Percentiles rank a stretch among this genome's conserved stretches.
Conservation (phyloP, 495 filamentous ascomycete genomes). For the Aspergillus nanangensis region DNA sequence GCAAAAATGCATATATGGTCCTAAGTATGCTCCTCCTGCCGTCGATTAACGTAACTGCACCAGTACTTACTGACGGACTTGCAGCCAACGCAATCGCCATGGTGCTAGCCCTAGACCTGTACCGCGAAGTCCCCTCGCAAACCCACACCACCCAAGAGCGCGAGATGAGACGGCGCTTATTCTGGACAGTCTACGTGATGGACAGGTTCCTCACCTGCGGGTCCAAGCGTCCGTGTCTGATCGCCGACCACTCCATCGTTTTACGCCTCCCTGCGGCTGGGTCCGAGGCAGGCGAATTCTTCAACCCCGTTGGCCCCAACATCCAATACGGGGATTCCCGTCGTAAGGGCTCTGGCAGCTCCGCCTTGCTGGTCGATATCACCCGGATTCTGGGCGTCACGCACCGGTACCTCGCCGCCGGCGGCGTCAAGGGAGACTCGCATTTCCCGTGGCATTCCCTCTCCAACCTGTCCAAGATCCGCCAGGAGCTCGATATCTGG, state of each 20-base stretch:
- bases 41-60: neutral
- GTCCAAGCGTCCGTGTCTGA: conserved; percentile 70
- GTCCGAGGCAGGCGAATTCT: conserved; percentile 64
- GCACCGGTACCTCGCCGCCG: conserved; percentile 76
- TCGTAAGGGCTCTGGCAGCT: conserved; percentile 64
- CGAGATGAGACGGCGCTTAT: conserved; percentile 69
- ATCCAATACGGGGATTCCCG: conserved; percentile 60
- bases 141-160: conserved; percentile 56
- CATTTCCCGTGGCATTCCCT: conserved; percentile 86
- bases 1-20: conserved; percentile 83
- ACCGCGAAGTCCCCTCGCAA: conserved; percentile 61
- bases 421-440: conserved; percentile 81
- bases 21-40: conserved; percentile 49
- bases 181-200: conserved; percentile 82
- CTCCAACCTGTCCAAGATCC: conserved; percentile 79
- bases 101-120: conserved; percentile 72
- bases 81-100: conserved; percentile 74
- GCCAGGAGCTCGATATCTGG: conserved; percentile 81
- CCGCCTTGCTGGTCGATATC: conserved; percentile 75
- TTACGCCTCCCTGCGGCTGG: conserved; percentile 62
- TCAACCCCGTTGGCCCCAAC: conserved; percentile 64
- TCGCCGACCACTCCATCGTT: conserved; percentile 69
- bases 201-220: conserved; percentile 76
- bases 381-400: conserved; percentile 76
- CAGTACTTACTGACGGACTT: neutral